Percentiles rank a stretch among this genome's conserved stretches.
Conservation (phyloP, 257 asterid species). For the Pogostemon cablin region DNA sequence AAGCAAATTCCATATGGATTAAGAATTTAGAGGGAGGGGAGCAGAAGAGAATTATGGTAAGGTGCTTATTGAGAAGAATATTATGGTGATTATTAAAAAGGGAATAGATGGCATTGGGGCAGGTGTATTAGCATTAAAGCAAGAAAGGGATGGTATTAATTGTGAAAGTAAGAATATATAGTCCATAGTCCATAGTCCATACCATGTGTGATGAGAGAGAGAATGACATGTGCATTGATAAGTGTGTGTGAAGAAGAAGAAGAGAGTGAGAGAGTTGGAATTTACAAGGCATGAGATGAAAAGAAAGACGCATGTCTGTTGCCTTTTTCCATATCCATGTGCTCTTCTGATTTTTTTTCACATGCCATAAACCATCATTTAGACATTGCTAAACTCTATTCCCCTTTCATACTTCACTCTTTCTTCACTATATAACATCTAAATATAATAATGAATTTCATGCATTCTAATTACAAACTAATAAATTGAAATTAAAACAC, state of each 20-base stretch:
- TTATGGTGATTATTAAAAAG: neutral
- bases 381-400: neutral
- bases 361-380: constrained; percentile 27
- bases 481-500: too few relatives aligned
- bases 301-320: constrained; percentile 42
- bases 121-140: constrained; percentile 20
- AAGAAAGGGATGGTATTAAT: neutral
- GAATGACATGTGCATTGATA: constrained; percentile 18
- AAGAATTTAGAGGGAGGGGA: too few relatives aligned
- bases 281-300: neutral
- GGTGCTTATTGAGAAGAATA: neutral
- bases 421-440: neutral
- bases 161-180: neutral
- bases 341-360: constrained; percentile 35
- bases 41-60: too few relatives aligned
- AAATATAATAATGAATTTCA: too few relatives aligned
- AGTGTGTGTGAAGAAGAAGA: constrained; percentile 32
- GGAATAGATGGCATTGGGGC: constrained; percentile 17
- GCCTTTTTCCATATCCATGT: constrained; percentile 36
- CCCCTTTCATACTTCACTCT: constrained; percentile 2
- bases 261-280: constrained; percentile 2
- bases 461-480: too few relatives aligned
- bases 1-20: too few relatives aligned
- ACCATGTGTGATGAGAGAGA: neutral
- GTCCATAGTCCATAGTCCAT: too few relatives aligned